Conservation (phyloP, 2,329 filamentous ascomycete genomes). For the Talaromyces sp. region DNA sequence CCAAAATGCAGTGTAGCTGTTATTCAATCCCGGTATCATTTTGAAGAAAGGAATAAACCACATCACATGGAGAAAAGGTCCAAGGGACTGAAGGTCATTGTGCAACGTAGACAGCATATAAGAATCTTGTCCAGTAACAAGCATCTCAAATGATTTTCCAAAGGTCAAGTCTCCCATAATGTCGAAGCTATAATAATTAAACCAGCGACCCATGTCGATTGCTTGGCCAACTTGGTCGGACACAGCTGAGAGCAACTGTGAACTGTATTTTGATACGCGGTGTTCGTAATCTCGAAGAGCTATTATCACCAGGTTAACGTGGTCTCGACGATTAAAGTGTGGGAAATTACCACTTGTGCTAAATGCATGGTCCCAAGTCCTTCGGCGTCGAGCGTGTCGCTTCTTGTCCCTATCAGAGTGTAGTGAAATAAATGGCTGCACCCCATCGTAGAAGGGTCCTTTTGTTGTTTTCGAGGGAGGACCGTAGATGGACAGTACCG, state of each 20-base stretch:
- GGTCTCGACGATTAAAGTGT: not conserved
- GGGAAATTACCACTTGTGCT: slow-evolving; percentile 20
- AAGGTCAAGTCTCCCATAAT: slow-evolving; percentile 37
- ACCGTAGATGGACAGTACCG: slow-evolving; percentile 10
- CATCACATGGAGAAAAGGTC: slow-evolving; percentile 16
- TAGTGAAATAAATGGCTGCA: slow-evolving; percentile 10
- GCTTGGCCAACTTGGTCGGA: slow-evolving; percentile 1
- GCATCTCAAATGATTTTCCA: slow-evolving; percentile 33
- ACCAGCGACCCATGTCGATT: slow-evolving; percentile 18
- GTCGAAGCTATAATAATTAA: slow-evolving; percentile 23
- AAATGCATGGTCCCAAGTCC: slow-evolving; percentile 23
- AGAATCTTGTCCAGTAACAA: slow-evolving; percentile 17
- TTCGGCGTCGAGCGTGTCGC: slow-evolving; percentile 10
- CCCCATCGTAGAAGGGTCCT: slow-evolving; percentile 11
- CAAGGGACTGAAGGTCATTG: slow-evolving; percentile 16
- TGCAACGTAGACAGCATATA: slow-evolving; percentile 19
- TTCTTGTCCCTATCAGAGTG: slow-evolving; percentile 12
- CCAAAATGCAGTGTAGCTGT: slow-evolving; percentile 13
- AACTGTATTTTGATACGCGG: slow-evolving; percentile 8
- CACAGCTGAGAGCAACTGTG: slow-evolving; percentile 11
- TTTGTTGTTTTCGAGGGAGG: slow-evolving; percentile 8
- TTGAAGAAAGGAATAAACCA: slow-evolving; percentile 23
- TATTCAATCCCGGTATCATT: slow-evolving; percentile 14
- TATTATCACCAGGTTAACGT: not conserved
- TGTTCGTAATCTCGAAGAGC: slow-evolving; percentile 10